These are phyloP conservation scores for Ophiognomonia clavigignenti-juglandacearum DNA, from an alignment of 2,329 filamentous ascomycete genomes.

Conservation along the genomic window DNA sequence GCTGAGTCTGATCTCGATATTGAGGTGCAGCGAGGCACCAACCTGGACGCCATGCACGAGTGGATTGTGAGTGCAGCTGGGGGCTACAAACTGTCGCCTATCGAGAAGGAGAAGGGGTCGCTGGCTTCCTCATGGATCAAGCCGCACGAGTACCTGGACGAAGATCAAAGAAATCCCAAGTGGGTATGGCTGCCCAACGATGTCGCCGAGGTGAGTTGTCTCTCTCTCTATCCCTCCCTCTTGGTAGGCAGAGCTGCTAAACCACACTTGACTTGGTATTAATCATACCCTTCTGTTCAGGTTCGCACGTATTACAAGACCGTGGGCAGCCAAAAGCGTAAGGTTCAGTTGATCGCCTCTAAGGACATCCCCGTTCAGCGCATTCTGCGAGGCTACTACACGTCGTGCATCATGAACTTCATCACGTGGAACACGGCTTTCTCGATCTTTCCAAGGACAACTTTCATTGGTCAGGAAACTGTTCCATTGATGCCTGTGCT, in stretches of 20 bases:
- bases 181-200: neutral
- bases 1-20: neutral
- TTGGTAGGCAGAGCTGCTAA: too few relatives aligned
- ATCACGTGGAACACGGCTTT: neutral
- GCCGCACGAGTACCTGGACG: too few relatives aligned
- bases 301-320: too few relatives aligned
- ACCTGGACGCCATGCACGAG: neutral
- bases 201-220: neutral
- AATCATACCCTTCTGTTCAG: too few relatives aligned
- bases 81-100: too few relatives aligned
- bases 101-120: neutral
- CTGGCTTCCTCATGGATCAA: too few relatives aligned
- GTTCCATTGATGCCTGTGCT: neutral
- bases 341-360: neutral
- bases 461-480: neutral
- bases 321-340: too few relatives aligned
- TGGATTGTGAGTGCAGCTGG: too few relatives aligned
- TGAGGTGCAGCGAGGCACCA: neutral
- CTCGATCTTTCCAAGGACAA: neutral
- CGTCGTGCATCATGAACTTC: neutral
- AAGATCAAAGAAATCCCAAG: too few relatives aligned
- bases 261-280: too few relatives aligned
- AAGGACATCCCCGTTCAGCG: neutral
- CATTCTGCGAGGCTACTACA: neutral
- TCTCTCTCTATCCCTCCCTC: too few relatives aligned